These are phyloP conservation scores for Nakazawaea anatomiae DNA, from an alignment of 805 yeast genomes.

Conservation along the genomic window DNA sequence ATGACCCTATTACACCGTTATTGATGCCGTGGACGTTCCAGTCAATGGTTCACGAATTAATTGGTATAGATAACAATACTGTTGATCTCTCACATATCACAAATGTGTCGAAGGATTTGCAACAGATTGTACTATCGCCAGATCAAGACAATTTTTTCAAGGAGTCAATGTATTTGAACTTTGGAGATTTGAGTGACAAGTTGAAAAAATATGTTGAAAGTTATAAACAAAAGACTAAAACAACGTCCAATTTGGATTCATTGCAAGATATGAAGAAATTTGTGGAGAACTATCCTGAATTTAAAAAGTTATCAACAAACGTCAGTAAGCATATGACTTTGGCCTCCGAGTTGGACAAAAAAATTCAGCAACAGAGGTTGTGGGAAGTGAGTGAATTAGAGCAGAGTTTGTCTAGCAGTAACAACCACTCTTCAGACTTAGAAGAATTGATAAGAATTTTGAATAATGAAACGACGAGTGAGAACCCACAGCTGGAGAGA, in stretches of 20 bases:
- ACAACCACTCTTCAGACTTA: slow-evolving; percentile 48
- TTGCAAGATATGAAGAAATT: slow-evolving; percentile 87
- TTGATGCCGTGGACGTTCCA: slow-evolving; percentile 97
- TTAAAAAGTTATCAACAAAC: slow-evolving; percentile 78
- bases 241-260: slow-evolving; percentile 64
- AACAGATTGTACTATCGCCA: slow-evolving; percentile 58
- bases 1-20: slow-evolving; percentile 91
- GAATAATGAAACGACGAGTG: slow-evolving; percentile 16
- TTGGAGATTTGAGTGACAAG: slow-evolving; percentile 89
- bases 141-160: slow-evolving; percentile 72
- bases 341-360: slow-evolving; percentile 78
- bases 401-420: slow-evolving; percentile 72
- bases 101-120: slow-evolving; percentile 50
- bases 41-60: slow-evolving; percentile 91
- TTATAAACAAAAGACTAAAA: slow-evolving; percentile 76
- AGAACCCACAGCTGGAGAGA: slow-evolving; percentile 15
- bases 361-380: slow-evolving; percentile 55
- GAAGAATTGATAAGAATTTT: slow-evolving; percentile 52
- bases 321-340: slow-evolving; percentile 90
- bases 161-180: slow-evolving; percentile 81
- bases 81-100: slow-evolving; percentile 59
- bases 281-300: slow-evolving; percentile 91
- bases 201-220: slow-evolving; percentile 79
- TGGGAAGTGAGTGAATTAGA: slow-evolving; percentile 90
- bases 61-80: slow-evolving; percentile 77